Evolutionary conservation across 164 flowering plant genomes (phyloP), one percentile per base, ranked within the genome.

Genomic region (Aristolochia contorta): DNA sequence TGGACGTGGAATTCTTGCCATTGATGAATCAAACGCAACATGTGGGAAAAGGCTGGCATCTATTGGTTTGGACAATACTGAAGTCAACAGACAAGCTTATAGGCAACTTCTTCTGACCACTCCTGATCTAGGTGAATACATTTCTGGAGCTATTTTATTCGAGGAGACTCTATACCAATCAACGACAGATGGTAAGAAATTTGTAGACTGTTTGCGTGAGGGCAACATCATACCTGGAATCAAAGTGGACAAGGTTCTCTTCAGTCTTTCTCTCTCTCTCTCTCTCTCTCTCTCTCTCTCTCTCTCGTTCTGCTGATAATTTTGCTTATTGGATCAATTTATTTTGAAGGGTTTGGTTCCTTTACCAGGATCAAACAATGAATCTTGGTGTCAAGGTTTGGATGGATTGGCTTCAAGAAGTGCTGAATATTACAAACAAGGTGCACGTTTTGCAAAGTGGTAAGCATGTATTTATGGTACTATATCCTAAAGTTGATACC

Each of bases 381-480:
- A 89, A 59, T 89, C 92, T 22, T 89, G 96, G 92, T 89, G 96
- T 79, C 96, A 86, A 78, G 93, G 96, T 24, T 74, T 89, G 57
- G 96, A 89, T 76, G 96, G 96, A 41, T 67, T 89, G 78, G 91
- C 91, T 56, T 89, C 96, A 63, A 77, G 96, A 65, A 80, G 85
- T 69, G 86, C 96, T 60, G 96, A 83, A 61, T 89, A 89, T 73
- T 86, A 89, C 71, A 83, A 86, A 69, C 96, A 89, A 74, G 96
- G 96, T 69, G 93, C 93, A 66, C 92, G 96, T 45, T 89, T 89
- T 75, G 96, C 96, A 0, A 89, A 89, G 65, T 89, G 96, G 96
- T 89, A 30, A 64, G 79, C 46, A 4, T 22, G 20, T 45, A 45
- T 19, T 19, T 27, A 47, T n/a, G 30, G 12, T 8, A 37, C 9